Evolutionary conservation across 1,284 basidiomycete genomes (phyloP).

Genomic region (Moniliophthora roreri): DNA sequence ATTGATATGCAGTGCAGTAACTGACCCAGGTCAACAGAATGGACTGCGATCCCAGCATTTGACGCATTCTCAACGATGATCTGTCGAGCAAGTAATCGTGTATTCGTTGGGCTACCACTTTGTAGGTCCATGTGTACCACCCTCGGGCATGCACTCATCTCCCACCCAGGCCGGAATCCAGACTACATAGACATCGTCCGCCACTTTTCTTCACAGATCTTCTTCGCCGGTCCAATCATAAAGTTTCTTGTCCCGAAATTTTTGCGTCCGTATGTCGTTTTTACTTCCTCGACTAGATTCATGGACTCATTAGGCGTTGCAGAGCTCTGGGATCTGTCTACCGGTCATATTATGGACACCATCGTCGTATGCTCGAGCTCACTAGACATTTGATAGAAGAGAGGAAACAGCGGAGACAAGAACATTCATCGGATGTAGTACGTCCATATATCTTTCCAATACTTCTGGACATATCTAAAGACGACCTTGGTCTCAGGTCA

Average conservation of each 20-base stretch:
- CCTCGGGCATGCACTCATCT: neutral
- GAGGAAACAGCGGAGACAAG: slow-evolving; percentile 22
- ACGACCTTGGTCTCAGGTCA: slow-evolving; percentile 30
- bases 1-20: no score
- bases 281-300: neutral
- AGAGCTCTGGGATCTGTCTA: slow-evolving; percentile 10
- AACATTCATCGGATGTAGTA: slow-evolving; percentile 11
- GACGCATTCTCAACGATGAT: slow-evolving; percentile 24
- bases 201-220: slow-evolving; percentile 18
- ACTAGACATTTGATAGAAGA: slow-evolving; percentile 31
- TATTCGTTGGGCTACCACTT: slow-evolving; percentile 43
- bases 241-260: slow-evolving; percentile 23
- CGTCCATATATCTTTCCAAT: slow-evolving; percentile 11
- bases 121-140: slow-evolving; percentile 29
- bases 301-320: neutral
- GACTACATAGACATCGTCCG: slow-evolving; percentile 21
- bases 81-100: no score
- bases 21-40: no score
- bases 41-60: slow-evolving; percentile 19
- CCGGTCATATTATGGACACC: slow-evolving; percentile 29
- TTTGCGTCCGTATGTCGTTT: slow-evolving; percentile 27
- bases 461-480: neutral
- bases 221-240: slow-evolving; percentile 19
- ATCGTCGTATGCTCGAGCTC: slow-evolving; percentile 27
- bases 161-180: slow-evolving; percentile 16